A percentile compares a stretch with the other conserved stretches of the same genome.
These are phyloP conservation scores for Coemansia sp. DNA, from an alignment of 371 early-diverging fungal genomes.

Conservation along the genomic window DNA sequence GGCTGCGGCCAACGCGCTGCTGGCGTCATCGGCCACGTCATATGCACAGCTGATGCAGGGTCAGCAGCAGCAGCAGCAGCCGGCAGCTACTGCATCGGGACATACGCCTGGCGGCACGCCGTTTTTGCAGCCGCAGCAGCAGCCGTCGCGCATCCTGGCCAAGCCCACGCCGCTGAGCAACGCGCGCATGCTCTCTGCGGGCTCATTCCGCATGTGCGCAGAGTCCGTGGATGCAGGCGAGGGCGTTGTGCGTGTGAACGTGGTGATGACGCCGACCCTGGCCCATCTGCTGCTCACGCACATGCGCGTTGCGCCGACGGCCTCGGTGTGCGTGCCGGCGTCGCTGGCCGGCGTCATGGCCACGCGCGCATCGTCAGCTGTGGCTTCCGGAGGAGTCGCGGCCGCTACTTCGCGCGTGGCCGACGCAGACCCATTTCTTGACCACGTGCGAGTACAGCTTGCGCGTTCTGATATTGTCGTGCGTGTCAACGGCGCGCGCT, in stretches of 20 bases:
- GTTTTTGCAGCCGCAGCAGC: conserved; percentile 8
- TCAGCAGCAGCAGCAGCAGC: background rate
- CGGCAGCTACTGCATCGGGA: background rate
- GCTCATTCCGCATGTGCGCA: conserved; percentile 27
- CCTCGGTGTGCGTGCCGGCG: conserved; percentile 40
- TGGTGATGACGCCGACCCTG: conserved; percentile 35
- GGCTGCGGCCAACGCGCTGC: conserved; percentile 35
- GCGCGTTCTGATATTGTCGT: conserved; percentile 30
- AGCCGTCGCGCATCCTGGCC: conserved; percentile 32
- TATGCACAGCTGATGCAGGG: conserved; percentile 20
- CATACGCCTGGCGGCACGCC: conserved; percentile 26
- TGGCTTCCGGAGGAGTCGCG: background rate
- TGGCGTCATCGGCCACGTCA: conserved; percentile 35
- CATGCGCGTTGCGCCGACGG: conserved; percentile 14
- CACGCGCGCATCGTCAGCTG: background rate
- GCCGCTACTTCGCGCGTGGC: conserved; percentile 8
- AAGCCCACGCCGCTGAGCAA: conserved; percentile 34
- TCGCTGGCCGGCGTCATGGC: conserved; percentile 26
- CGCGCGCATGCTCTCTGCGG: conserved; percentile 5
- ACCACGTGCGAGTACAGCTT: conserved; percentile 35
- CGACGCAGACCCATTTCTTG: conserved; percentile 31
- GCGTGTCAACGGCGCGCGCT: conserved; percentile 40
- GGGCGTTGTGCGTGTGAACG: conserved; percentile 14
- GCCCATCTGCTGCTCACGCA: conserved; percentile 34
- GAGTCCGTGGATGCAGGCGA: conserved; percentile 7